phyloP scores from a whole-genome alignment of 1,139 yeast genomes.

The Geotrichum europaeum region DNA sequence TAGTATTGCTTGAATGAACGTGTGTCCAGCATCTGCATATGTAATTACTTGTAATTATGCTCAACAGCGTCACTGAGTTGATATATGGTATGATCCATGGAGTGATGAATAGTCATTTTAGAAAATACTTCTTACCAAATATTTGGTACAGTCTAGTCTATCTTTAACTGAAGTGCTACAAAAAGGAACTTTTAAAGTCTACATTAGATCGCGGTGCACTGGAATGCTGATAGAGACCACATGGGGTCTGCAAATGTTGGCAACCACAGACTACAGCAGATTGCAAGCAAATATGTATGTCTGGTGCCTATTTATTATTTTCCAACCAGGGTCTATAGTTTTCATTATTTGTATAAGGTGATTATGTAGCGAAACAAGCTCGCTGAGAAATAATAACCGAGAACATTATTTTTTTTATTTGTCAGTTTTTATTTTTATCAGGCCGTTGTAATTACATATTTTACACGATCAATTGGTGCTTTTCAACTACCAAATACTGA shows the following conservation, averaged over 20 bases:
- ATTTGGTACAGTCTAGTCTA: neutral
- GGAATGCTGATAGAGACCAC: neutral
- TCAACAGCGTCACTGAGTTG: neutral
- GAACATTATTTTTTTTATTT: too few relatives aligned
- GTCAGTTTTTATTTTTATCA: too few relatives aligned
- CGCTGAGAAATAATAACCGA: too few relatives aligned
- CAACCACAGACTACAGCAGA: neutral
- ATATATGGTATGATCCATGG: neutral
- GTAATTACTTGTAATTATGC: neutral
- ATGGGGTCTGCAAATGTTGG: neutral
- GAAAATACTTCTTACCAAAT: neutral
- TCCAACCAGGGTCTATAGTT: too few relatives aligned
- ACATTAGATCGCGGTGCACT: neutral
- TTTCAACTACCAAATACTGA: neutral
- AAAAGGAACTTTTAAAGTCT: neutral
- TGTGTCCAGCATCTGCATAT: neutral
- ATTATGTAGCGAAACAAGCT: too few relatives aligned
- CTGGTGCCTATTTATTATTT: too few relatives aligned
- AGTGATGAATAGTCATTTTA: neutral
- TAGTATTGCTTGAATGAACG: neutral
- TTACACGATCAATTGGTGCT: neutral
- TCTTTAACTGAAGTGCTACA: neutral
- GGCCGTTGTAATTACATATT: neutral
- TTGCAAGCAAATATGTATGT: neutral
- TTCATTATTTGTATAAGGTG: too few relatives aligned